A percentile compares a stretch with the other conserved stretches of the same genome.
Conservation (phyloP, 805 yeast species). For the Novakomyces olei region DNA sequence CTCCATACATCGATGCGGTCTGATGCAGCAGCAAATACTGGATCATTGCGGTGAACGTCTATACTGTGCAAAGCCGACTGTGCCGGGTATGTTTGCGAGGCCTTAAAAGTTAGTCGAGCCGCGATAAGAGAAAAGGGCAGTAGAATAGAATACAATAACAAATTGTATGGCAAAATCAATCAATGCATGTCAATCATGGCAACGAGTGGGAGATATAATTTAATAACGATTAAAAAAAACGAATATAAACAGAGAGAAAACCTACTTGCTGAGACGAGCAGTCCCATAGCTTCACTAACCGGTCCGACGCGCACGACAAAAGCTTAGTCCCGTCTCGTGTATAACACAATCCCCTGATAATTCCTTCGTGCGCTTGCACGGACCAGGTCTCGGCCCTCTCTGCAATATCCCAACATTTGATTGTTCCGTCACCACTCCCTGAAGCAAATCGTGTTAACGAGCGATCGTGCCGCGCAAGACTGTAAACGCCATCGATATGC, state of each 20-base stretch:
- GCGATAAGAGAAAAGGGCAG: no score
- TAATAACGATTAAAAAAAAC: not conserved
- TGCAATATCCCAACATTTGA: slow-evolving; percentile 83
- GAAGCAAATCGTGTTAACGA: slow-evolving; percentile 58
- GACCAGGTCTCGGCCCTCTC: slow-evolving; percentile 52
- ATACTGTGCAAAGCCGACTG: slow-evolving; percentile 7
- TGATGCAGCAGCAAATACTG: slow-evolving; percentile 78
- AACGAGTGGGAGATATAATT: not conserved
- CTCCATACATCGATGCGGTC: slow-evolving; percentile 86
- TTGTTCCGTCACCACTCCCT: slow-evolving; percentile 86
- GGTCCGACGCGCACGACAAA: slow-evolving; percentile 78
- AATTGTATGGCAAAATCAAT: no score
- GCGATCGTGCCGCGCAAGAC: slow-evolving; percentile 56
- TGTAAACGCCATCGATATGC: slow-evolving; percentile 83
- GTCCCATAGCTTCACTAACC: slow-evolving; percentile 75
- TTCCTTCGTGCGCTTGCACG: slow-evolving; percentile 74
- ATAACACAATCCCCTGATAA: slow-evolving; percentile 66
- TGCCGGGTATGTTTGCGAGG: not conserved
- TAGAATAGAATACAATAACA: no score
- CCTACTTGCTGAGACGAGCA: slow-evolving; percentile 27
- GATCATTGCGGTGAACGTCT: slow-evolving; percentile 39
- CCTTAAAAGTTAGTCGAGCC: not conserved
- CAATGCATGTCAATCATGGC: no score
- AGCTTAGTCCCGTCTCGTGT: slow-evolving; percentile 35
- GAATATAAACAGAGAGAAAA: not conserved